These are phyloP conservation scores for Lipomyces yamadae DNA, from an alignment of 805 yeast species.

Conservation along the genomic window DNA sequence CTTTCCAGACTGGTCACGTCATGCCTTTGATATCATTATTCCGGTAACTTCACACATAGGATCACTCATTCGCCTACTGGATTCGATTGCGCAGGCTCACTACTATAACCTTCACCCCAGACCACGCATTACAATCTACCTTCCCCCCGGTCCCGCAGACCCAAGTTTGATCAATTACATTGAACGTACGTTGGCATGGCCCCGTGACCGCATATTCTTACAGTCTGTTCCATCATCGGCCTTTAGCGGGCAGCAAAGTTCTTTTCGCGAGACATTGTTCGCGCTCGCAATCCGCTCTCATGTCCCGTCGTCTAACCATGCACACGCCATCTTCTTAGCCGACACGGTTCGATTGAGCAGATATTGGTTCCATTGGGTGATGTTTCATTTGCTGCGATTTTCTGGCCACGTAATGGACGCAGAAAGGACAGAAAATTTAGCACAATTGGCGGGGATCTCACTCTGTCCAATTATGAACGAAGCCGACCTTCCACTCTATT, in stretches of 20 bases:
- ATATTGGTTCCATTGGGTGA: constrained; percentile 31
- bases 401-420: constrained; percentile 17
- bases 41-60: constrained; percentile 30
- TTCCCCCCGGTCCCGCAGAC: constrained; percentile 34
- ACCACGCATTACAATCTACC: constrained; percentile 34
- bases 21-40: constrained; percentile 31
- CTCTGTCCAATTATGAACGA: constrained; percentile 19
- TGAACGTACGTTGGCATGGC: constrained; percentile 27
- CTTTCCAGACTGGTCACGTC: constrained; percentile 29
- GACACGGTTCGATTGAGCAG: constrained; percentile 28
- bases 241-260: constrained; percentile 5
- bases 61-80: constrained; percentile 27
- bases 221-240: constrained; percentile 19
- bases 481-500: constrained; percentile 6
- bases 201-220: constrained; percentile 30
- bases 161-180: constrained; percentile 25
- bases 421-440: constrained; percentile 13
- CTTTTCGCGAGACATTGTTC: constrained; percentile 18
- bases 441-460: constrained; percentile 26
- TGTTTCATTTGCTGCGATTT: constrained; percentile 17
- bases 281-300: constrained; percentile 25
- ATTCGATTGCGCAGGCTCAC: constrained; percentile 22
- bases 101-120: constrained; percentile 33
- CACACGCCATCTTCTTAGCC: constrained; percentile 27
- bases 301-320: constrained; percentile 28